These are phyloP conservation scores for Pholiota molesta DNA, from an alignment of 768 basidiomycete species.

Conservation along the genomic window DNA sequence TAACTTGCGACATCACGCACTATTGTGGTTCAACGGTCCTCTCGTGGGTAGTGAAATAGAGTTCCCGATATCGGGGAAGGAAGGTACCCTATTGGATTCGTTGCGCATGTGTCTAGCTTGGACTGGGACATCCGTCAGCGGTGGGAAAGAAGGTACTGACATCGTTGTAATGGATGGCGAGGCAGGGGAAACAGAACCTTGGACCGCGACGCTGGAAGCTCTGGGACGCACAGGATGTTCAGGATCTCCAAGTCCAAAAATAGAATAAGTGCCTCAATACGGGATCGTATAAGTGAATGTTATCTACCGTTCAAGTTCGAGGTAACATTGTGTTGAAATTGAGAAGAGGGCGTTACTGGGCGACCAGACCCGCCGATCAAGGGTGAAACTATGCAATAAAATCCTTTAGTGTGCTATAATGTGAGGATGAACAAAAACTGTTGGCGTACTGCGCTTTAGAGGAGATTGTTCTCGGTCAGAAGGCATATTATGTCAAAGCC, in stretches of 20 bases:
- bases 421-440: neutral
- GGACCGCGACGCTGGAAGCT: neutral
- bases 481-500: neutral
- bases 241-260: neutral
- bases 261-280: neutral
- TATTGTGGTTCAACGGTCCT: constrained; percentile 6
- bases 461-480: neutral
- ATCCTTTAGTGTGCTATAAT: neutral
- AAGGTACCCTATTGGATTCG: neutral
- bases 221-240: neutral
- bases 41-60: neutral
- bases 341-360: neutral
- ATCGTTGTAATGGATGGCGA: neutral
- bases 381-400: neutral
- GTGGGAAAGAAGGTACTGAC: neutral
- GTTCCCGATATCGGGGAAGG: constrained; percentile 1
- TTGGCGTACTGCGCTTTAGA: neutral
- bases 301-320: neutral
- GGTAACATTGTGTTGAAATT: neutral
- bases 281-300: neutral
- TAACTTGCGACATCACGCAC: neutral
- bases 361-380: neutral
- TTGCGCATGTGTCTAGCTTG: neutral
- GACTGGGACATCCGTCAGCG: neutral
- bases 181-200: neutral